These are phyloP conservation scores for Paxillus involutus DNA, from an alignment of 768 basidiomycete species.

Conservation along the genomic window DNA sequence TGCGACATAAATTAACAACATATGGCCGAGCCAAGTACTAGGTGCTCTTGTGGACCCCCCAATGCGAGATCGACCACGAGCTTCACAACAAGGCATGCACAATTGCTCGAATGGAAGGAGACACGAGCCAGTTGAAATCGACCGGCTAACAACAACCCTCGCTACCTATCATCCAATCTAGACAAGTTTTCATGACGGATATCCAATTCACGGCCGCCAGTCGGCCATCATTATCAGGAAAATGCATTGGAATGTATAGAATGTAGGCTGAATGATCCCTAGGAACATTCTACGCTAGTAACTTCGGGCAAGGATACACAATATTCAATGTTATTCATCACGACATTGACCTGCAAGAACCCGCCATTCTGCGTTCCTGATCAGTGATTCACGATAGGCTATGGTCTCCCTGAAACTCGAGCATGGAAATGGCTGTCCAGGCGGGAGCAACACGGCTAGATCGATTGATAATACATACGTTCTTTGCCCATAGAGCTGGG, in stretches of 20 bases:
- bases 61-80: not conserved
- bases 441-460: no score
- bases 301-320: not conserved
- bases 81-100: no score
- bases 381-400: not conserved
- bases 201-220: not conserved
- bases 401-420: no score
- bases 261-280: not conserved
- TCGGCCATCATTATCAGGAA: not conserved
- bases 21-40: no score
- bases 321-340: not conserved
- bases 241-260: no score
- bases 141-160: no score
- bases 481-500: no score
- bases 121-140: no score
- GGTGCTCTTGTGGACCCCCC: not conserved
- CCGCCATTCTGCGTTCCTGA: not conserved
- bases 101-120: no score
- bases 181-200: slow-evolving; percentile 8
- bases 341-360: not conserved
- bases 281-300: not conserved
- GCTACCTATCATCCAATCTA: not conserved
- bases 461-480: no score
- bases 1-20: no score
- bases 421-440: not conserved